Percentiles rank a stretch among this genome's conserved stretches.
Conservation (phyloP, 2,329 filamentous ascomycete species). For the Ploettnerulaceae sp. region DNA sequence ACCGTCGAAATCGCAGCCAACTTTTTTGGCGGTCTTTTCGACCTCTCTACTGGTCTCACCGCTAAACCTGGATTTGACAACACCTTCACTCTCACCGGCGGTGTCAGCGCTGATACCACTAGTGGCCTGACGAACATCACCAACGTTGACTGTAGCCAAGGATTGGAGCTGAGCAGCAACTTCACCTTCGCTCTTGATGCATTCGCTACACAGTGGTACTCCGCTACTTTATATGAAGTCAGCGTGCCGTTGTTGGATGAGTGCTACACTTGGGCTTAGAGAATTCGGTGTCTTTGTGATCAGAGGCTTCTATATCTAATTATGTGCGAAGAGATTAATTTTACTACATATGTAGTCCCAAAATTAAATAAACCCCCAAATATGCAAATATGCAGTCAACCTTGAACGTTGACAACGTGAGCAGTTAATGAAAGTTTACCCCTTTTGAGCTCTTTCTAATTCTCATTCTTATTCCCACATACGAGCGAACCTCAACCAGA, state of each 20-base stretch:
- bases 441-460: too few species aligned
- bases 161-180: constrained; percentile 27
- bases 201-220: constrained; percentile 30
- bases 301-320: too few species aligned
- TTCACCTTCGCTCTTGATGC: constrained; percentile 31
- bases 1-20: constrained; percentile 38
- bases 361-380: too few species aligned
- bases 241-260: constrained; percentile 30
- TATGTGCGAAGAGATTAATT: too few species aligned
- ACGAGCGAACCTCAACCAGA: too few species aligned
- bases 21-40: constrained; percentile 35
- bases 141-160: constrained; percentile 24
- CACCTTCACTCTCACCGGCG: constrained; percentile 32
- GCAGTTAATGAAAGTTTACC: too few species aligned
- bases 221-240: constrained; percentile 26
- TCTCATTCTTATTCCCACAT: too few species aligned
- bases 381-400: too few species aligned
- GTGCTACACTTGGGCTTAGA: constrained; percentile 27
- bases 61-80: constrained; percentile 37
- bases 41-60: constrained; percentile 38
- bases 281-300: neutral
- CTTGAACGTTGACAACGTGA: too few species aligned
- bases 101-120: constrained; percentile 26
- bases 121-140: constrained; percentile 20
- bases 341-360: too few species aligned